These are phyloP conservation scores for Boletus rubroflammeus DNA, from an alignment of 768 basidiomycete species.

Conservation along the genomic window DNA sequence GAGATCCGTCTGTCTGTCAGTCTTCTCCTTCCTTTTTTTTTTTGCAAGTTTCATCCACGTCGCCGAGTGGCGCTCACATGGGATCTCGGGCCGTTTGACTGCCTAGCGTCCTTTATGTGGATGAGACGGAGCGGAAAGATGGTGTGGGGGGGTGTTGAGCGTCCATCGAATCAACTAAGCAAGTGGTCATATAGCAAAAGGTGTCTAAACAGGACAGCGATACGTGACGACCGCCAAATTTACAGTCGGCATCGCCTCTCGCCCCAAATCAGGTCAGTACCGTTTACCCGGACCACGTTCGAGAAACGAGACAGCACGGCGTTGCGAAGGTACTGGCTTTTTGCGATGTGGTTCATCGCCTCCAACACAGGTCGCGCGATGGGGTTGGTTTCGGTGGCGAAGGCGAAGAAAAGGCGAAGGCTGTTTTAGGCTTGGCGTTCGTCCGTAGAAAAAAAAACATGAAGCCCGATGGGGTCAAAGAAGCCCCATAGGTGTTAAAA, in stretches of 20 bases:
- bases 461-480: neutral
- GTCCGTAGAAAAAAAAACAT: neutral
- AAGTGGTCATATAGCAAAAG: slow-evolving; percentile 4
- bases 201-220: slow-evolving; percentile 8
- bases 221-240: neutral
- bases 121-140: neutral
- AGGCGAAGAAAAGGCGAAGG: too few species aligned
- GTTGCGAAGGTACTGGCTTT: neutral
- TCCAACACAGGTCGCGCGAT: neutral
- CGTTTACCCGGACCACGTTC: neutral
- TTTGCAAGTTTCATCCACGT: neutral
- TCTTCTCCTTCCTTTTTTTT: neutral
- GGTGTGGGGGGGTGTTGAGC: neutral
- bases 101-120: neutral
- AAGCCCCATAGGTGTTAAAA: too few species aligned
- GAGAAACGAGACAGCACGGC: neutral
- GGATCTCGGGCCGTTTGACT: neutral
- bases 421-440: neutral
- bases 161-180: slow-evolving; percentile 7
- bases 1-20: slow-evolving; percentile 2
- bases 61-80: neutral
- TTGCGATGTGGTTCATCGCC: neutral
- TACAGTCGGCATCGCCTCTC: neutral
- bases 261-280: too few species aligned
- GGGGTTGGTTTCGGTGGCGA: neutral